Evolutionary conservation across 2,329 filamentous ascomycete genomes (phyloP).

Genomic region (Alternaria arbusti): DNA sequence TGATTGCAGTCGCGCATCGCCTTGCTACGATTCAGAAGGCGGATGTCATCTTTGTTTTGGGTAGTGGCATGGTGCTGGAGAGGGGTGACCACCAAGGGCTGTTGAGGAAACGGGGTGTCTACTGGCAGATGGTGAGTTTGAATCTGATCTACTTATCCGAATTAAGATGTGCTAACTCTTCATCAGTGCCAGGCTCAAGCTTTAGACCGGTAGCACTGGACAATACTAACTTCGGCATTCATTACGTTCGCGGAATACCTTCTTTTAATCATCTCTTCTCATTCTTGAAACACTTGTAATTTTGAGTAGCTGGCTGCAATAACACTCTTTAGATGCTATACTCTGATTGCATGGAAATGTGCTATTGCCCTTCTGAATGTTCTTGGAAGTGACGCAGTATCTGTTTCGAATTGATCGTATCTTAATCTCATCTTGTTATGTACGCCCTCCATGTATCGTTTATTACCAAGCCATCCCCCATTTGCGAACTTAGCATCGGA

Average conservation of each 20-base stretch:
- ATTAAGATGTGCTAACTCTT: not conserved
- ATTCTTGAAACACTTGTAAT: not conserved
- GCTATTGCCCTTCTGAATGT: not conserved
- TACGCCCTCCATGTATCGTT: not conserved
- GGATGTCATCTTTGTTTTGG: slow-evolving; percentile 47
- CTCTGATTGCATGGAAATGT: too few relatives aligned
- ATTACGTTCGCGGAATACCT: fast-evolving
- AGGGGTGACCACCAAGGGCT: slow-evolving; percentile 40
- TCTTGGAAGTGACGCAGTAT: not conserved
- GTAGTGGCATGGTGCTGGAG: slow-evolving; percentile 43
- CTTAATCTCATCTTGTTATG: not conserved
- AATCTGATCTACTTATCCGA: fast-evolving
- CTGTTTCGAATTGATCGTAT: not conserved
- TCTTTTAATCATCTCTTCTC: not conserved
- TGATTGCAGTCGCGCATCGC: slow-evolving; percentile 47
- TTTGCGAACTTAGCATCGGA: not conserved
- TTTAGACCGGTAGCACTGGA: slow-evolving; percentile 34
- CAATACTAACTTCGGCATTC: not conserved
- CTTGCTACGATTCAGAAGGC: slow-evolving; percentile 49
- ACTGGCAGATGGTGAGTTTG: slow-evolving; percentile 45
- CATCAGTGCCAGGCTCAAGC: slow-evolving; percentile 47
- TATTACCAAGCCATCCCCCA: not conserved
- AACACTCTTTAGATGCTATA: not conserved
- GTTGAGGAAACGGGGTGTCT: slow-evolving; percentile 38
- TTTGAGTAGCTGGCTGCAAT: not conserved